Evolutionary conservation across 2,329 filamentous ascomycete species (phyloP).

Genomic region (Ascochyta rabiei): DNA sequence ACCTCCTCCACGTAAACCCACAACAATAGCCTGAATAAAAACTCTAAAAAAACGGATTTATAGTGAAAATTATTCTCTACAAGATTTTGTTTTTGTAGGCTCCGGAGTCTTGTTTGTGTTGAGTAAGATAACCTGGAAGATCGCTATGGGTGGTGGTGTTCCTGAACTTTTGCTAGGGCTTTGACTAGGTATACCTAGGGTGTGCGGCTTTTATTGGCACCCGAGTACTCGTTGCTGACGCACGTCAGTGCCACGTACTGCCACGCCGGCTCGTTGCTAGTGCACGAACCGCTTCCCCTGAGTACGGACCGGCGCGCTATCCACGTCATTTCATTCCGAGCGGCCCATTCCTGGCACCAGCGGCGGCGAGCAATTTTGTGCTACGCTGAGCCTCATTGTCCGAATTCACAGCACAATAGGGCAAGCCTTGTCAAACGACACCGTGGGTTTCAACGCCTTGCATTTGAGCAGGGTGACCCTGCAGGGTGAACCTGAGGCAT

Average conservation of each 20-base stretch:
- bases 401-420: not conserved
- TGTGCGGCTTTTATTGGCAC: too few species aligned
- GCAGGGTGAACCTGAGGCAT: not conserved
- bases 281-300: slow-evolving; percentile 25
- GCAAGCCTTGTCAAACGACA: not conserved
- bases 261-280: slow-evolving; percentile 12
- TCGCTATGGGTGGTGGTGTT: not conserved
- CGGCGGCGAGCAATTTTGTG: slow-evolving; percentile 9
- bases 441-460: not conserved
- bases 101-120: not conserved
- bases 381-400: slow-evolving; percentile 6
- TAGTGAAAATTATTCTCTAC: not conserved
- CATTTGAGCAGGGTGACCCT: not conserved
- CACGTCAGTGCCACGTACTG: slow-evolving; percentile 19
- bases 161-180: too few species aligned
- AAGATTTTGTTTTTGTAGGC: not conserved
- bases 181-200: too few species aligned
- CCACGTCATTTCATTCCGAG: slow-evolving; percentile 28
- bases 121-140: not conserved
- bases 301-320: slow-evolving; percentile 23
- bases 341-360: slow-evolving; percentile 12
- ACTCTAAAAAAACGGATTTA: not conserved
- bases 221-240: slow-evolving; percentile 2
- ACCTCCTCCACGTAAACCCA: too few species aligned
- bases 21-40: not conserved